Evolutionary conservation across 305 asterid species (phyloP), one percentile per base, ranked within the genome.

Genomic region (Fraxinus ornus): DNA sequence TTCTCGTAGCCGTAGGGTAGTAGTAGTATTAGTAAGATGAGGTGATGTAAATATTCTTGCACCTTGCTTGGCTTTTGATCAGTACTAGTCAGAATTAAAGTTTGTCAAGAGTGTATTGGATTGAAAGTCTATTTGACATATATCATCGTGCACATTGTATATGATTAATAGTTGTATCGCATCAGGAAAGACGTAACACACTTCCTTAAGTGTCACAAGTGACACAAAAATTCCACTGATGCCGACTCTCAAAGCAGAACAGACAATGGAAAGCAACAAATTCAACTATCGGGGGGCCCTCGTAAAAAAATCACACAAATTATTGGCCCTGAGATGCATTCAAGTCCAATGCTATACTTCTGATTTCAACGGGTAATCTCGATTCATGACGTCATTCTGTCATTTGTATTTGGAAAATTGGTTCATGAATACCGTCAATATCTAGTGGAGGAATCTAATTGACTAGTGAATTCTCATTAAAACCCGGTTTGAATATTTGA

Each of bases 21-120:
- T 85, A 74, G 85, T 84, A 35, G 33, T 28, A 28, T 82, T 30
- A 74, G 75, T 68, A 77, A 75, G 70, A 79, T 85, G 78, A 2
- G 1, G 62, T 21, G 70, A n/a, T 94, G 98, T 94, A 92, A 84
- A 94, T 94, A 94, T 89, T 47, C 57, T 47, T 47, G 57, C 57
- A 47, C 6, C 2, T 13, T 15, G 57, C 57, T 47, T 47, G 57
- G 57, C 57, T 47, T 47, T 47, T 47, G 19, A 47, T 47, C 57
- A 3, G 19, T 47, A 47, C 55, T 44, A 4, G 3, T 52, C 22
- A 17, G 22, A 47, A 47, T 47, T 47, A 12, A 47, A 47, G 57
- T 47, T 47, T 13, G 6, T 47, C n/a, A 0, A 47, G 57, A 13
- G 57, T 47, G 12, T 12, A 2, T 41, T 47, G 1, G 57, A 47